These are phyloP conservation scores for Nematocida major DNA, from an alignment of 371 early-diverging fungal genomes.

Conservation along the genomic window DNA sequence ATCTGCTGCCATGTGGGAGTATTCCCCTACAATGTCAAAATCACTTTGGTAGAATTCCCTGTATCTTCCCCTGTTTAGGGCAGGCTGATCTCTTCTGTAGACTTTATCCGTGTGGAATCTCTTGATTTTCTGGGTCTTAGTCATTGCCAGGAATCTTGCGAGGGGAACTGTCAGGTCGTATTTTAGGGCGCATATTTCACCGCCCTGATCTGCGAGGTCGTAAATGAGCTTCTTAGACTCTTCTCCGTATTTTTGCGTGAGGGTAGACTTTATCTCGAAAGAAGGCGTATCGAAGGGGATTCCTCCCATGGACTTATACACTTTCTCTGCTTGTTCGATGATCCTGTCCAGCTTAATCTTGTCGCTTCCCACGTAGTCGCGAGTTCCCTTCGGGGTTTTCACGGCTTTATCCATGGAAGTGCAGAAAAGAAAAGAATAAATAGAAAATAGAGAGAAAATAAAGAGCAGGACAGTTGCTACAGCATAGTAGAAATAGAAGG, in stretches of 20 bases:
- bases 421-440: conserved; percentile 7
- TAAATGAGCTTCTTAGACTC: conserved; percentile 96
- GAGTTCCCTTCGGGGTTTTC: conserved; percentile 74
- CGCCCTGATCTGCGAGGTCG: conserved; percentile 93
- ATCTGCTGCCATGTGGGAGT: conserved; percentile 88
- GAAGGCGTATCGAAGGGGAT: conserved; percentile 96
- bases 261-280: conserved; percentile 91
- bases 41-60: conserved; percentile 98
- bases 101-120: conserved; percentile 97
- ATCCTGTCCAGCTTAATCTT: conserved; percentile 84
- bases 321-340: conserved; percentile 72
- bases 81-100: conserved; percentile 94
- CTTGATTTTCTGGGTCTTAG: conserved; percentile 72
- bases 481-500: too few relatives aligned
- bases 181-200: conserved; percentile 86
- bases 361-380: conserved; percentile 83
- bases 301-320: conserved; percentile 89
- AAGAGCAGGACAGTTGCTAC: too few relatives aligned
- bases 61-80: conserved; percentile 90
- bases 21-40: conserved; percentile 92
- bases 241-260: conserved; percentile 96
- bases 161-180: conserved; percentile 98
- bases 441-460: too few relatives aligned
- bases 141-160: conserved; percentile 90
- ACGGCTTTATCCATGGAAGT: conserved; percentile 22